Evolutionary conservation across 257 asterid species (phyloP), one percentile per base, ranked within the genome.

Genomic region (Nicotiana benthamiana): DNA sequence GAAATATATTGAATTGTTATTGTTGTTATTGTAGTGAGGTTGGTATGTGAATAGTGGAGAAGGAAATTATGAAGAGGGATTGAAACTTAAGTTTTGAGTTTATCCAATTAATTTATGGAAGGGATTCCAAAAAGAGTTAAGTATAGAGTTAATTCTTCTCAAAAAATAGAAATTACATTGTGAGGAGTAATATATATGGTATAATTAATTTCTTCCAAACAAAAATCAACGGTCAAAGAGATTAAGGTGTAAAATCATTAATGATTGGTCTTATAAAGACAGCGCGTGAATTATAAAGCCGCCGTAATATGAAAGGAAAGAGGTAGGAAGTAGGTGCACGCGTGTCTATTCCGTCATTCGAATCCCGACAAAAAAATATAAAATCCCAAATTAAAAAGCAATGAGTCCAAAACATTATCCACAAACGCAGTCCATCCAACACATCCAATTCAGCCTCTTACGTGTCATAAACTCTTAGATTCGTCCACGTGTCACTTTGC

Each of bases 341-440:
- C 89, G 83, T 88, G 68, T 48, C 30, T 8, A 12, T 66, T 67
- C 81, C 57, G 72, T 43, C 20, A 40, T 70, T 13, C 59, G 13
- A 24, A 20, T 40, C 3, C 34, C 59, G 22, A 22, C 59, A 70
- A 43, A 20, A 68, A 1, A n/a, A 3, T 40, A 6, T 12, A 26
- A 56, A 46, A 46, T 80, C 79, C 22, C 26, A 86, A 90, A 91
- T 90, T 85, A 86, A 68, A 65, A 15, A 15, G 67, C 75, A 79
- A 80, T 79, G 80, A 8, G 53, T 67, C 67, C 83, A 9, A 51
- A 88, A 84, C 92, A 84, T 89, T 87, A 89, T 91, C 92, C 90
- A 83, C 65, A 60, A 59, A 59, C 12, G 46, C 64, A 75, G 27
- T 51, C 48, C 9, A 75, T 1, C 34, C 2, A 27, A 66, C 18